Conservation (phyloP, 2,329 filamentous ascomycete genomes). For the Diaporthe vaccinii region DNA sequence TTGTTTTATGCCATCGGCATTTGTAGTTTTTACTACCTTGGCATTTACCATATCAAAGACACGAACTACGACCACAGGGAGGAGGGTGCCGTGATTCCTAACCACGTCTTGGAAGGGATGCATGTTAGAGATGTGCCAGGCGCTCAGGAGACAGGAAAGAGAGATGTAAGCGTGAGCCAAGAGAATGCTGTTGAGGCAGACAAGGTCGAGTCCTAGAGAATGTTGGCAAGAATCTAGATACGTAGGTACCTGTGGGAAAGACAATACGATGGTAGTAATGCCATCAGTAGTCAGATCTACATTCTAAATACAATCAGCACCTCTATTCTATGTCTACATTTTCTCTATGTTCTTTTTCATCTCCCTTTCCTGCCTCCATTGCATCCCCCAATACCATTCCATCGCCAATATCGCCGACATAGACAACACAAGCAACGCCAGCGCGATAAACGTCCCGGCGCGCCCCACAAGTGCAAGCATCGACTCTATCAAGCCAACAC, state of each 20-base stretch:
- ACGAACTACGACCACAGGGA: slow-evolving; percentile 21
- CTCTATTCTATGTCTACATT: neutral
- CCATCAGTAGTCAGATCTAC: neutral
- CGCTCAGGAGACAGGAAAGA: neutral
- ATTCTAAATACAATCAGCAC: rapidly evolving
- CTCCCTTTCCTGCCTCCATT: slow-evolving; percentile 27
- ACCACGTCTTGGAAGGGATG: slow-evolving; percentile 14
- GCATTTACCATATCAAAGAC: slow-evolving; percentile 11
- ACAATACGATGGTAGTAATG: no score
- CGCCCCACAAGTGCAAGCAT: slow-evolving; percentile 41
- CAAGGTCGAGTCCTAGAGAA: neutral
- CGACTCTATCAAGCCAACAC: slow-evolving; percentile 44
- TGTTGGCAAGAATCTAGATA: neutral
- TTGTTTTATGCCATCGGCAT: slow-evolving; percentile 12
- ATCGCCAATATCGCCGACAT: slow-evolving; percentile 5
- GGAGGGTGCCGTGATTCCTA: slow-evolving; percentile 11
- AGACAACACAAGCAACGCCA: slow-evolving; percentile 37
- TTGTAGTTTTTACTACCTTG: slow-evolving; percentile 21
- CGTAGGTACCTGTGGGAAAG: no score
- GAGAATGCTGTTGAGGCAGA: neutral
- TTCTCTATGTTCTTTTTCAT: neutral
- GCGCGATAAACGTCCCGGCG: slow-evolving; percentile 39
- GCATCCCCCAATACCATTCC: slow-evolving; percentile 30
- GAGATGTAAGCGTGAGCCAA: neutral
- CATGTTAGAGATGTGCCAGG: neutral